These are phyloP conservation scores for Cichorium intybus DNA, from an alignment of 140 eudicot species.

Conservation along the genomic window DNA sequence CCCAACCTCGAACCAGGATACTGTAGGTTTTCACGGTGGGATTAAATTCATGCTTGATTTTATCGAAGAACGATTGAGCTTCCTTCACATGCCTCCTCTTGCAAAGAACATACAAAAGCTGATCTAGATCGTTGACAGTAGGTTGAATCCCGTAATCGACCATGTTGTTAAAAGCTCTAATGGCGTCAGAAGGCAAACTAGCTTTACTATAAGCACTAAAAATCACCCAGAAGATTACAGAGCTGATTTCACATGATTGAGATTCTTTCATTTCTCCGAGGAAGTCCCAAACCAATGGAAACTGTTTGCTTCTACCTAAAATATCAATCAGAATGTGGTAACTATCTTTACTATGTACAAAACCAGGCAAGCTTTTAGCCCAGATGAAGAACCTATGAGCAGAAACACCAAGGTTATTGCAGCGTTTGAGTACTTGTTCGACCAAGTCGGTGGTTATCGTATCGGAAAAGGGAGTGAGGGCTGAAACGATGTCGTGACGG, in stretches of 20 bases:
- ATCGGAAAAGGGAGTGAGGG: constrained; percentile 58
- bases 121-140: constrained; percentile 55
- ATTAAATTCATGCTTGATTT: constrained; percentile 32
- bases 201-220: constrained; percentile 74
- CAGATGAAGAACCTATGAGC: constrained; percentile 77
- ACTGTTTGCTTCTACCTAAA: constrained; percentile 71
- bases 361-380: constrained; percentile 62
- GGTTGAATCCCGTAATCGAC: constrained; percentile 61
- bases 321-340: constrained; percentile 61
- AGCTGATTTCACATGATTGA: constrained; percentile 31
- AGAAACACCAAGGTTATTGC: constrained; percentile 70
- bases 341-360: constrained; percentile 40
- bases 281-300: constrained; percentile 84
- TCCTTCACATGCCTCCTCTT: constrained; percentile 60
- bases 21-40: constrained; percentile 61
- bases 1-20: constrained; percentile 86
- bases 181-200: constrained; percentile 70
- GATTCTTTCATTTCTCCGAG: constrained; percentile 43
- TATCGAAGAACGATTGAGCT: constrained; percentile 71
- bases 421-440: constrained; percentile 76
- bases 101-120: constrained; percentile 64
- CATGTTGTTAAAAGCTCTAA: constrained; percentile 77
- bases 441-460: constrained; percentile 45
- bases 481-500: constrained; percentile 69
- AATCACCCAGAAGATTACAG: constrained; percentile 52